Evolutionary conservation across 768 basidiomycete genomes (phyloP).

Genomic region (Astraeus odoratus): DNA sequence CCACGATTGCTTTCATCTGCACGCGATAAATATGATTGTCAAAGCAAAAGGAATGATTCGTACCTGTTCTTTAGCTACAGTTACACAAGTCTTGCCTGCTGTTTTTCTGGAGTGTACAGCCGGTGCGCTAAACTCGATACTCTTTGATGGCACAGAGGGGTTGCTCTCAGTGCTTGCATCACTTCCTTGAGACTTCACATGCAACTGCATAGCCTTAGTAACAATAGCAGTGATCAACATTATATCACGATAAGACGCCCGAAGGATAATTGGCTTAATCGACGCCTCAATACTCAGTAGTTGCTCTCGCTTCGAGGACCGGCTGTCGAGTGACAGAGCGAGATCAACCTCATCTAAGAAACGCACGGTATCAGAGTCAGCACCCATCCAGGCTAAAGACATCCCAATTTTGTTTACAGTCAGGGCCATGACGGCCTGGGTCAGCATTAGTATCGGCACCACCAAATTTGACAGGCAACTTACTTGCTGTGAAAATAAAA

Average conservation of each 20-base stretch:
- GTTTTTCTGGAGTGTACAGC: slow-evolving; percentile 8
- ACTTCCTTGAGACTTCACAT: slow-evolving; percentile 36
- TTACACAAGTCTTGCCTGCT: slow-evolving; percentile 34
- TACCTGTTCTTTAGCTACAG: slow-evolving; percentile 83
- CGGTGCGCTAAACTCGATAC: slow-evolving; percentile 4
- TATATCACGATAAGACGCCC: slow-evolving; percentile 95
- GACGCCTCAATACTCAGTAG: slow-evolving; percentile 81
- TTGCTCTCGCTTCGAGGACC: slow-evolving; percentile 60
- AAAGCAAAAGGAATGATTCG: slow-evolving; percentile 7
- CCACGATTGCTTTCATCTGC: slow-evolving; percentile 79
- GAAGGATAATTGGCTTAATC: slow-evolving; percentile 78
- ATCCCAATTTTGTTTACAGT: slow-evolving; percentile 82
- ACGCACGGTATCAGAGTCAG: slow-evolving; percentile 71
- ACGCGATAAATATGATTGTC: background rate
- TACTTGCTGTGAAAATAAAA: slow-evolving; percentile 90
- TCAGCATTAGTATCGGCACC: slow-evolving; percentile 7
- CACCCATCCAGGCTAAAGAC: slow-evolving; percentile 89
- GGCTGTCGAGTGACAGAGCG: slow-evolving; percentile 80
- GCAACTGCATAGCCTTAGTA: slow-evolving; percentile 82
- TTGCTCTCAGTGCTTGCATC: slow-evolving; percentile 3
- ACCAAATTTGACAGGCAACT: slow-evolving; percentile 10
- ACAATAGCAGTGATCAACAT: slow-evolving; percentile 80
- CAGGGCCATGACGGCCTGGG: slow-evolving; percentile 72
- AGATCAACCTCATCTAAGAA: slow-evolving; percentile 92
- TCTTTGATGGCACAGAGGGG: slow-evolving; percentile 4